Conservation (phyloP, 2,329 filamentous ascomycete genomes). For the Fusarium ramigenum region DNA sequence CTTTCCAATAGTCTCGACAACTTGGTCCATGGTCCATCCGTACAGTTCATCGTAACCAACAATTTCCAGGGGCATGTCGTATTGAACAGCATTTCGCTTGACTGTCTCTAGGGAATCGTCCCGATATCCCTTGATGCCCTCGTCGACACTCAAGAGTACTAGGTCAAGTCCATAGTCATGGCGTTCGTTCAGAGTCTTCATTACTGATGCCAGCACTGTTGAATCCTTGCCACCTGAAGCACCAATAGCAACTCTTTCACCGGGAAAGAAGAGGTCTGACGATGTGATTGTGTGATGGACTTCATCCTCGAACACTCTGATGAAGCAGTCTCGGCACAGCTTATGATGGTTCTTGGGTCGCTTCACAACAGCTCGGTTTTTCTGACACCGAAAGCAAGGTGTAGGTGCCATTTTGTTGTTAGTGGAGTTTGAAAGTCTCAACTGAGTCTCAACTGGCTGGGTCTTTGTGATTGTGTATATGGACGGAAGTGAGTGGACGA, state of each 20-base stretch:
- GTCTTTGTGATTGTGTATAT: neutral
- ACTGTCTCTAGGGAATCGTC: slow-evolving; percentile 97
- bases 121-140: slow-evolving; percentile 96
- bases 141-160: slow-evolving; percentile 89
- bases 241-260: slow-evolving; percentile 91
- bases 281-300: slow-evolving; percentile 90
- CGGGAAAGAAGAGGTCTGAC: slow-evolving; percentile 81
- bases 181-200: slow-evolving; percentile 93
- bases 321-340: slow-evolving; percentile 90
- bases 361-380: slow-evolving; percentile 84
- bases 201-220: slow-evolving; percentile 91
- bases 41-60: slow-evolving; percentile 94
- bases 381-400: slow-evolving; percentile 79
- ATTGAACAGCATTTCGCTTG: slow-evolving; percentile 90
- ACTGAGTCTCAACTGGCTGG: neutral
- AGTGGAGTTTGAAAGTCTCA: neutral
- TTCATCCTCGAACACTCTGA: slow-evolving; percentile 88
- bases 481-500: neutral
- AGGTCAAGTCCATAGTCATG: slow-evolving; percentile 88
- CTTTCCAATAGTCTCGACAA: slow-evolving; percentile 94
- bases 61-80: slow-evolving; percentile 90
- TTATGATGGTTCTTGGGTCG: slow-evolving; percentile 95
- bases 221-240: slow-evolving; percentile 98
- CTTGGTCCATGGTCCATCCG: slow-evolving; percentile 99
- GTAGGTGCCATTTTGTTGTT: slow-evolving; percentile 74